These are phyloP conservation scores for Hyaloscypha bicolor DNA, from an alignment of 495 filamentous ascomycete species.

Conservation along the genomic window DNA sequence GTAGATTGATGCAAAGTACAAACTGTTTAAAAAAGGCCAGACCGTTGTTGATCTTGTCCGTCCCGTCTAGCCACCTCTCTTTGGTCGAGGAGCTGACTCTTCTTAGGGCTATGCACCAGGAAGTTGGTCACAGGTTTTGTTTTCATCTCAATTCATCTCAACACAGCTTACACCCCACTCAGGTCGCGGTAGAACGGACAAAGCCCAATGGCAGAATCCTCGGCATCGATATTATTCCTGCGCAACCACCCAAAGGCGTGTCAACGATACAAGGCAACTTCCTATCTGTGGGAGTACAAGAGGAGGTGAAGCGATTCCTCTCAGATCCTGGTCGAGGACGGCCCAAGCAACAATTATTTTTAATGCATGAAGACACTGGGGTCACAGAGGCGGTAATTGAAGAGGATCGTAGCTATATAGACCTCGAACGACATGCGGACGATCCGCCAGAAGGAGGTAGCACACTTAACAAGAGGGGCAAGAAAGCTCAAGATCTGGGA, in stretches of 20 bases:
- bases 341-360: conserved; percentile 35
- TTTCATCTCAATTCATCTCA: background rate
- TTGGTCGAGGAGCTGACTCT: background rate
- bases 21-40: conserved; percentile 74
- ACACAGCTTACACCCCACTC: conserved; percentile 10
- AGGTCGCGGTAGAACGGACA: conserved; percentile 83
- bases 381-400: background rate
- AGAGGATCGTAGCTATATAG: conserved; percentile 53
- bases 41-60: conserved; percentile 86
- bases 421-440: conserved; percentile 46
- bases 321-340: conserved; percentile 63
- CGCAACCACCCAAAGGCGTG: conserved; percentile 84
- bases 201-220: conserved; percentile 76
- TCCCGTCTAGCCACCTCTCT: background rate
- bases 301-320: conserved; percentile 73
- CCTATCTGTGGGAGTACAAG: conserved; percentile 67
- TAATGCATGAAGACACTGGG: background rate
- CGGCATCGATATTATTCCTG: conserved; percentile 91
- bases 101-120: conserved; percentile 88
- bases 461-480: conserved; percentile 17
- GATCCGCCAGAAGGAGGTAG: conserved; percentile 24
- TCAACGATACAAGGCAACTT: conserved; percentile 96
- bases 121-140: conserved; percentile 82
- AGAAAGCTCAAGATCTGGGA: conserved; percentile 34
- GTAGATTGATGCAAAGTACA: conserved; percentile 79